A percentile compares a stretch with the other conserved stretches of the same genome.
These are phyloP conservation scores for Xanthoparmelia taractica DNA, from an alignment of 495 filamentous ascomycete species.

Conservation along the genomic window DNA sequence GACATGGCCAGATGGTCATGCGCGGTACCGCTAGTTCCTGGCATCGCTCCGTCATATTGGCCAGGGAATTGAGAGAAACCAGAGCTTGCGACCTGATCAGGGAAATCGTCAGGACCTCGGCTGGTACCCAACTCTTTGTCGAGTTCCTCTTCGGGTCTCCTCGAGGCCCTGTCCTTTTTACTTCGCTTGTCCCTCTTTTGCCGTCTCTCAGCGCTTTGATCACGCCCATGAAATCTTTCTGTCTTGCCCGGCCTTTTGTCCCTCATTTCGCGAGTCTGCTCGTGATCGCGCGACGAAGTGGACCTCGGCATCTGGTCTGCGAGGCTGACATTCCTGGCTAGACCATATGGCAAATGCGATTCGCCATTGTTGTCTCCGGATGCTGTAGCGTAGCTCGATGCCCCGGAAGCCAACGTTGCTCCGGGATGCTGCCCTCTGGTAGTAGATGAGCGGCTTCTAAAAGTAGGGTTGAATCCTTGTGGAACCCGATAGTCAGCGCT, in stretches of 20 bases:
- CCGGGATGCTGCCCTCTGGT: constrained; percentile 38
- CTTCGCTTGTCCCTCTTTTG: constrained; percentile 26
- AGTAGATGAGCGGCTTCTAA: constrained; percentile 29
- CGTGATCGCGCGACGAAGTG: constrained; percentile 14
- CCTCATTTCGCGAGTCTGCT: constrained; percentile 15
- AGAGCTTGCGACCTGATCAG: constrained; percentile 29
- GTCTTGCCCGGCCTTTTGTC: constrained; percentile 19
- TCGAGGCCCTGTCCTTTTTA: constrained; percentile 23
- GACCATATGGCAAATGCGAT: constrained; percentile 21
- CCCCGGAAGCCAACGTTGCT: constrained; percentile 41
- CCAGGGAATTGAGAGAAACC: constrained; percentile 42
- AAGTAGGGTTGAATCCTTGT: constrained; percentile 25
- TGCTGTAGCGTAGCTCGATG: constrained; percentile 49
- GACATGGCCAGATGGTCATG: constrained; percentile 32
- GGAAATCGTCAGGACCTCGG: constrained; percentile 30
- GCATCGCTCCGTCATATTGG: constrained; percentile 31
- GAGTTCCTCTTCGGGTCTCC: constrained; percentile 11
- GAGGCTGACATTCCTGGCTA: constrained; percentile 24
- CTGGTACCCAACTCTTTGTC: constrained; percentile 12
- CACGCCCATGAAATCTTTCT: constrained; percentile 34
- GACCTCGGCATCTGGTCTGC: constrained; percentile 23
- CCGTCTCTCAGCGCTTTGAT: constrained; percentile 32
- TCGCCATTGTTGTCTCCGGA: constrained; percentile 33
- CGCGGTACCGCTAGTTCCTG: constrained; percentile 22
- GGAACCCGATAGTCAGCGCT: constrained; percentile 48